Evolutionary conservation across 345 rosid species (phyloP).

Genomic region (Reutealis trisperma): DNA sequence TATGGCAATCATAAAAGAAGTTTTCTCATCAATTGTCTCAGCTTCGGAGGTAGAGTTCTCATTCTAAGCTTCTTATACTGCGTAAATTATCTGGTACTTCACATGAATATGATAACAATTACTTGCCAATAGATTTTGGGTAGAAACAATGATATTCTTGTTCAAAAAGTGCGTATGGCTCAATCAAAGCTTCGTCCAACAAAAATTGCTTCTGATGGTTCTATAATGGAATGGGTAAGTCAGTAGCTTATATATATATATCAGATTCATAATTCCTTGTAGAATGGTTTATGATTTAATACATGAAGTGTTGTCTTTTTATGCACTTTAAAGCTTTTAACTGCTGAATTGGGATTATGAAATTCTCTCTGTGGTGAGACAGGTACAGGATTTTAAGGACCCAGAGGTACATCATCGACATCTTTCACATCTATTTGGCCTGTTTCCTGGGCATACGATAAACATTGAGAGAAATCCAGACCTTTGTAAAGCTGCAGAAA

Average conservation of each 20-base stretch:
- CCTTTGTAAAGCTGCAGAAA: conserved; percentile 70
- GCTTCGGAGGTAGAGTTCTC: conserved; percentile 76
- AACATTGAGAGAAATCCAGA: conserved; percentile 60
- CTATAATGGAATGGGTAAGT: conserved; percentile 93
- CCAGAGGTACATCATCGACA: conserved; percentile 86
- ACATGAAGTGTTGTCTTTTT: not conserved
- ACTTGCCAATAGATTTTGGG: conserved; percentile 58
- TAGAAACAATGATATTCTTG: conserved; percentile 47
- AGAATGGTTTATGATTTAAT: not conserved
- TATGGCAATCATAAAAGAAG: conserved; percentile 75
- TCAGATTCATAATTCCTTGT: not conserved
- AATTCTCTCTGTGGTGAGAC: conserved; percentile 8
- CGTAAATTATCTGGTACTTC: not conserved
- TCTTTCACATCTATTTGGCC: conserved; percentile 89
- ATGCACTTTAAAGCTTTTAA: not conserved
- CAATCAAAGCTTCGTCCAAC: conserved; percentile 66
- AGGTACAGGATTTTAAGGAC: conserved; percentile 81
- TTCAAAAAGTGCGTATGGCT: conserved; percentile 57
- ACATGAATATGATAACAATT: not conserved
- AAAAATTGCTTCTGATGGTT: conserved; percentile 66
- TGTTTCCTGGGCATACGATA: conserved; percentile 83
- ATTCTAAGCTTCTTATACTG: not conserved
- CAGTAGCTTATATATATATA: not conserved
- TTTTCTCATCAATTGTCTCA: conserved; percentile 60
- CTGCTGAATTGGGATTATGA: not conserved